Conservation (phyloP, 169 alveolate genomes). For the Plasmodium malariae region DNA sequence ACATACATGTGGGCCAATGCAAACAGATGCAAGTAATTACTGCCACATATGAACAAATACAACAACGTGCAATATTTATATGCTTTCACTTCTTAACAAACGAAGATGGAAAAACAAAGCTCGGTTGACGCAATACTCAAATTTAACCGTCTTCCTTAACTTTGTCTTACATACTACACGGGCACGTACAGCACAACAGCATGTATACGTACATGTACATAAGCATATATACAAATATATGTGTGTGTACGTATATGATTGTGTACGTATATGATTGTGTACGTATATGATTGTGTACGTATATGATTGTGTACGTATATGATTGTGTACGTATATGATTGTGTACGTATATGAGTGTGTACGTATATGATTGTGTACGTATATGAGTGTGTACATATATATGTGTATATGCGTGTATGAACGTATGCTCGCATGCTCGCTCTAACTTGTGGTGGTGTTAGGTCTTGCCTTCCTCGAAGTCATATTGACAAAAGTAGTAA, state of each 20-base stretch:
- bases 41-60: no score
- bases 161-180: no score
- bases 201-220: neutral
- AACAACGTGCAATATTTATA: no score
- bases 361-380: neutral
- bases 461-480: slow-evolving; percentile 78
- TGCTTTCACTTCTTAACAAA: no score
- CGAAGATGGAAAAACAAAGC: neutral
- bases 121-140: no score
- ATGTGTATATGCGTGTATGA: neutral
- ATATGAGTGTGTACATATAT: neutral
- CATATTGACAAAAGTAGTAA: slow-evolving; percentile 84
- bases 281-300: neutral
- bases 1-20: no score
- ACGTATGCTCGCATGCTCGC: neutral
- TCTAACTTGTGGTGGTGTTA: slow-evolving; percentile 61
- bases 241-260: no score
- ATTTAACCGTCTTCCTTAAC: no score
- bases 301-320: neutral
- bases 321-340: slow-evolving; percentile 28
- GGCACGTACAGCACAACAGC: no score
- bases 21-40: no score
- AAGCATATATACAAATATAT: no score
- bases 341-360: neutral
- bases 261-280: neutral